Base-by-base conservation (phyloP, 2,329 filamentous ascomycete species). In the Fusarium sp. region DNA sequence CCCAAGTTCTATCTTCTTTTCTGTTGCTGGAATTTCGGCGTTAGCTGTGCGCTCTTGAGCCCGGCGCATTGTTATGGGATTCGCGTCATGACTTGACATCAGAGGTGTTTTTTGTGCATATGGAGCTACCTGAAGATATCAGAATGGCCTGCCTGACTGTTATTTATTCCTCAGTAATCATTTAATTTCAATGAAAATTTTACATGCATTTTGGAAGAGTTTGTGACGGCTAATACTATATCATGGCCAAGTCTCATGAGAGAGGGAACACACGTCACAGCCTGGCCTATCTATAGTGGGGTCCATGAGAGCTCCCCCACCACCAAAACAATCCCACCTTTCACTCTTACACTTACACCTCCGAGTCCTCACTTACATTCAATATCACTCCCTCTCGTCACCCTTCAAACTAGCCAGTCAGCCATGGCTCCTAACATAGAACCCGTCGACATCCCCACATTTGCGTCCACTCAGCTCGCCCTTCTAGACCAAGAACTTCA, bases 401-500 rank as follows among this genome's bases (percentile, higher is more conserved):
- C 42, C 26, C 32, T 35, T 29, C 13, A 15, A 12, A 28, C 19
- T 28, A 19, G n/a, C 10, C 26, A 44, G 56, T 15, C 34, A 6
- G 24, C 8, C 25, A 81, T 80, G 79, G 53, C 77, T 38, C 59
- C 72, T 45, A 72, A 70, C n/a, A 39, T 41, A 61, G 66, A 77
- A 72, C 78, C 81, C n/a, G 72, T 87, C 61, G 85, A 90, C 72
- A 83, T 93, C 57, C 78, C 87, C 42, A 77, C 84, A 42, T 96
- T 95, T 75, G 90, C 91, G 9, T 76, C 80, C 42, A 85, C 85
- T 1, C 92, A 96, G 74, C 84, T 93, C 48, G 76, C 81, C 35
- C 86, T 96, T 45, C 85, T 96, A 35, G 82, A 87, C 41, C 80
- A 80, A 47, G 92, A 96, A 76, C 87, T 92, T 28, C 82, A 87